These are phyloP conservation scores for Geotrichum restrictum DNA, from an alignment of 1,139 yeast genomes.

Conservation along the genomic window DNA sequence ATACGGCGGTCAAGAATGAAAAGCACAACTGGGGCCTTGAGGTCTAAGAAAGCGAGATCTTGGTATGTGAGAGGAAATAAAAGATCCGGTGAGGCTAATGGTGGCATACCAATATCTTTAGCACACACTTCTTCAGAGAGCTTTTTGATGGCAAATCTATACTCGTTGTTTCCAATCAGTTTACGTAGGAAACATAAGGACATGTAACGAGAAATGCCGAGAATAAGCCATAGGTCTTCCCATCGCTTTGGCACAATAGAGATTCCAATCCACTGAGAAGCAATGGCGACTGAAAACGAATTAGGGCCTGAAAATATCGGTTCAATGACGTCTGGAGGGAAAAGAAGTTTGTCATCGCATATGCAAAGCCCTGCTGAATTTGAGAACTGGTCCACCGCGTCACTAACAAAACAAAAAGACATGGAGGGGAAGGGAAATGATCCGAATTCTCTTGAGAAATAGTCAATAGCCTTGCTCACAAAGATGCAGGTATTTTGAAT, in stretches of 20 bases:
- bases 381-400: conserved; percentile 47
- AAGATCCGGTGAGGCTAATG: conserved; percentile 65
- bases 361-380: conserved; percentile 76
- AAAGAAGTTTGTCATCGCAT: conserved; percentile 61
- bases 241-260: conserved; percentile 78
- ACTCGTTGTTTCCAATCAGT: conserved; percentile 81
- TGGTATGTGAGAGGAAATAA: conserved; percentile 64
- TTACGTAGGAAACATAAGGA: conserved; percentile 62
- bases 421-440: conserved; percentile 87
- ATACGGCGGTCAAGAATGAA: conserved; percentile 83
- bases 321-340: conserved; percentile 73
- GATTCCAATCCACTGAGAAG: conserved; percentile 92
- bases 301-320: conserved; percentile 73
- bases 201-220: conserved; percentile 85
- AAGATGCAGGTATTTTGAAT: conserved; percentile 76
- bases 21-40: conserved; percentile 83
- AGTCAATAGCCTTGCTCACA: conserved; percentile 73
- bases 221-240: conserved; percentile 87
- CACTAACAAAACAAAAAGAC: conserved; percentile 69
- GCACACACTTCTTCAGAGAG: conserved; percentile 64
- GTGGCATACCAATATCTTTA: conserved; percentile 75
- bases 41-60: conserved; percentile 59
- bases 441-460: conserved; percentile 82
- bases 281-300: conserved; percentile 60
- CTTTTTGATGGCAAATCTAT: conserved; percentile 62